Evolutionary conservation across 345 rosid species (phyloP).

Genomic region (Noccaea bulbosa): DNA sequence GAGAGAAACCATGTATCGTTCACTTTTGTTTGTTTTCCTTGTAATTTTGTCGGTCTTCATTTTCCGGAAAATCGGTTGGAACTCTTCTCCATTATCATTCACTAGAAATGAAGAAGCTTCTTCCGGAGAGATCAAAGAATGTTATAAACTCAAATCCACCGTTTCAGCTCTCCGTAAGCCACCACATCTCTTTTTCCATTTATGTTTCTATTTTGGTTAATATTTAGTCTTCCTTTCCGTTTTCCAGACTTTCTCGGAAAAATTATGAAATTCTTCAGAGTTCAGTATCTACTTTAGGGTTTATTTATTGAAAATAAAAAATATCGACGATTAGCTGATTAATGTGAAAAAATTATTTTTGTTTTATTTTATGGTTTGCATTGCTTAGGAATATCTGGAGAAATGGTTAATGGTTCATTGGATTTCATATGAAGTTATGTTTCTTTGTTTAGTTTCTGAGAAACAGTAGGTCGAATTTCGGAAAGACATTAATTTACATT

Average conservation of each 20-base stretch:
- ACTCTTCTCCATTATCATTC: constrained; percentile 10
- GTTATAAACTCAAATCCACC: constrained; percentile 40
- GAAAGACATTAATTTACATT: neutral
- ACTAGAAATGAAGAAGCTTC: constrained; percentile 6
- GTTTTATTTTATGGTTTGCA: constrained; percentile 2
- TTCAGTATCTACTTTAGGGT: neutral
- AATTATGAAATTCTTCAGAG: neutral
- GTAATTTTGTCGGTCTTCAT: constrained; percentile 21
- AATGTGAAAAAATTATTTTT: neutral
- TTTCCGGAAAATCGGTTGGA: neutral
- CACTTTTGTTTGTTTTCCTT: constrained; percentile 27
- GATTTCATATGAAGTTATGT: constrained; percentile 10
- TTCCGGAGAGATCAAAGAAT: constrained; percentile 19
- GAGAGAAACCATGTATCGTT: constrained; percentile 29
- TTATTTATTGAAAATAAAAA: neutral
- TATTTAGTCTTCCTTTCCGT: neutral
- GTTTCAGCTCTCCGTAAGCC: constrained; percentile 40
- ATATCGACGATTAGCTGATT: too few relatives aligned
- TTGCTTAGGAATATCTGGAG: neutral
- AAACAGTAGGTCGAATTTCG: constrained; percentile 5
- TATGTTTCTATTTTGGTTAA: constrained; percentile 2
- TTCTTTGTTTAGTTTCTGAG: constrained; percentile 1
- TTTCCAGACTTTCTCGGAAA: neutral
- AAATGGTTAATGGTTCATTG: constrained; percentile 18
- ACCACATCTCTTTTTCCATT: constrained; percentile 1